phyloP scores from a whole-genome alignment of 305 asterid species.

The Fraxinus ornus region DNA sequence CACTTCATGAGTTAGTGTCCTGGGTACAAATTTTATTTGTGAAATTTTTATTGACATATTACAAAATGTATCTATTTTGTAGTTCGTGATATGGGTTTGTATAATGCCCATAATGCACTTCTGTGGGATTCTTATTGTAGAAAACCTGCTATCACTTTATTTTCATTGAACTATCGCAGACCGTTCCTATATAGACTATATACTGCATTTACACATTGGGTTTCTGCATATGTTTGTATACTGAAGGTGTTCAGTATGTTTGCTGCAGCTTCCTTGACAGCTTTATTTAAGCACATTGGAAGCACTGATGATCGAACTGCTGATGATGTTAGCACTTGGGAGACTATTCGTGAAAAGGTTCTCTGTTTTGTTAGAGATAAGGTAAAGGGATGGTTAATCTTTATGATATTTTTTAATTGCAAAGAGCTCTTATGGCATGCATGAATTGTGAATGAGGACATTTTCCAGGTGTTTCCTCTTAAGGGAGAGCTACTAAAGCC shows the following conservation, averaged over 20 bases:
- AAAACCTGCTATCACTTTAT: conserved; percentile 5
- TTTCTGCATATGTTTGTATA: conserved; percentile 1
- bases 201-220: conserved; percentile 7
- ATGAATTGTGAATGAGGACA: conserved; percentile 19
- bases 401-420: neutral
- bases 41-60: conserved; percentile 9
- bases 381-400: conserved; percentile 37
- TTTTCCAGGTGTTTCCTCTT: conserved; percentile 77
- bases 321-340: conserved; percentile 79
- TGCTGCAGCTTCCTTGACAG: conserved; percentile 85
- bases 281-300: conserved; percentile 81
- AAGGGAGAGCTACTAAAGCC: conserved; percentile 83
- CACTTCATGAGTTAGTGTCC: neutral
- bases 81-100: conserved; percentile 9
- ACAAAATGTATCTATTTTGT: neutral
- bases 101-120: neutral
- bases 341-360: conserved; percentile 82
- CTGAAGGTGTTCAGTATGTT: conserved; percentile 29
- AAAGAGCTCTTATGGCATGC: neutral
- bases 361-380: conserved; percentile 80
- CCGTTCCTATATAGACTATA: conserved; percentile 11
- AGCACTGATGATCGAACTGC: conserved; percentile 75
- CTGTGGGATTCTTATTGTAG: neutral
- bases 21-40: neutral
- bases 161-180: neutral